Percentiles rank a stretch among this genome's conserved stretches.
These are phyloP conservation scores for Mortierella sp. DNA, from an alignment of 371 early-diverging fungal genomes.

Conservation along the genomic window DNA sequence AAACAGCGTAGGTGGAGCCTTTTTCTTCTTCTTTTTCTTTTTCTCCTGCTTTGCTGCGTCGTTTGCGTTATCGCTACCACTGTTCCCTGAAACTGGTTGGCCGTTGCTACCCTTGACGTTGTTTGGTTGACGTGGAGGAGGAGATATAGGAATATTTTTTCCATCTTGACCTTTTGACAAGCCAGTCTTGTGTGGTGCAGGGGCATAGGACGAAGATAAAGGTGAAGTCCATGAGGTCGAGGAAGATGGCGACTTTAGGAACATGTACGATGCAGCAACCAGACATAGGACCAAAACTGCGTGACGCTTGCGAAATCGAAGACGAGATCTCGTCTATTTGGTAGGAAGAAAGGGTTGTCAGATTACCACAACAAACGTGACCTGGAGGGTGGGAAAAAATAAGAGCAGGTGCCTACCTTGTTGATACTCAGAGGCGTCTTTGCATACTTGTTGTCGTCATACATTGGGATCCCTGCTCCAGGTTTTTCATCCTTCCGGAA, in stretches of 20 bases:
- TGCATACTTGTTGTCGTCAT: slow-evolving; percentile 51
- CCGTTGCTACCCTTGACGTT: slow-evolving; percentile 11
- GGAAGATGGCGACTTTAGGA: slow-evolving; percentile 31
- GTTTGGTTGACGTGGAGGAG: slow-evolving; percentile 2
- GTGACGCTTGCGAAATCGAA: slow-evolving; percentile 45
- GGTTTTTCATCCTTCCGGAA: neutral
- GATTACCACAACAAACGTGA: neutral
- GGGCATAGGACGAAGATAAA: neutral
- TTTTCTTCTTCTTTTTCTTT: slow-evolving; percentile 49
- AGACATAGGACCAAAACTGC: slow-evolving; percentile 40
- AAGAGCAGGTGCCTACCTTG: slow-evolving; percentile 10
- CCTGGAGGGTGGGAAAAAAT: neutral
- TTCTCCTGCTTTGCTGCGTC: slow-evolving; percentile 7
- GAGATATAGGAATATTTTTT: slow-evolving; percentile 5
- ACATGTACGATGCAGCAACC: slow-evolving; percentile 36
- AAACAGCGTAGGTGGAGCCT: slow-evolving; percentile 37
- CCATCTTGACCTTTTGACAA: slow-evolving; percentile 15
- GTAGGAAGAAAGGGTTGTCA: neutral
- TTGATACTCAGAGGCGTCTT: slow-evolving; percentile 29
- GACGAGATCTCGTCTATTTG: slow-evolving; percentile 8
- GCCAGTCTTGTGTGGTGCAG: neutral
- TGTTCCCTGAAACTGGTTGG: slow-evolving; percentile 7
- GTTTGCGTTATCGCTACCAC: neutral
- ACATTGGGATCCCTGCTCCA: slow-evolving; percentile 20
- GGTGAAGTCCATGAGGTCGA: slow-evolving; percentile 14